These are phyloP conservation scores for Boechera divaricarpa DNA, from an alignment of 345 rosid species.

Conservation along the genomic window DNA sequence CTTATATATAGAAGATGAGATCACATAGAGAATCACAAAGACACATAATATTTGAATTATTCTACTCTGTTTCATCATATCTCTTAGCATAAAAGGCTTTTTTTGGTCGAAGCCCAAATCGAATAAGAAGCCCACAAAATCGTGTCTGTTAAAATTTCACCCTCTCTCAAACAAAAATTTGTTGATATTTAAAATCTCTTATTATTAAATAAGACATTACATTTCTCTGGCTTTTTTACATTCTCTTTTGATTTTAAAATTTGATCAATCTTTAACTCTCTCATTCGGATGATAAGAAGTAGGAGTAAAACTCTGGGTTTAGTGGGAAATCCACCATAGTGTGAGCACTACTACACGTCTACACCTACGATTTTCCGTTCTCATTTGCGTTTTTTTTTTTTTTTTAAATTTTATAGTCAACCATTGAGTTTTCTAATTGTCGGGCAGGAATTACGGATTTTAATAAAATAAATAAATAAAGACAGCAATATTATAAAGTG, in stretches of 20 bases:
- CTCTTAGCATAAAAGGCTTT: background rate
- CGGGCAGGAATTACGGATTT: constrained; percentile 32
- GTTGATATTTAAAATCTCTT: no score
- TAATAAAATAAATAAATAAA: background rate
- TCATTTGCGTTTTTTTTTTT: background rate
- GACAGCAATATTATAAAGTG: constrained; percentile 1
- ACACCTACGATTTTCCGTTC: constrained; percentile 2
- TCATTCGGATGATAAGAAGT: no score
- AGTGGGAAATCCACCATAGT: constrained; percentile 5
- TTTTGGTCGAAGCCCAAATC: background rate
- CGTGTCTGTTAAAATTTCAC: no score
- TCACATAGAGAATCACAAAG: no score
- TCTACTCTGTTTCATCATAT: background rate
- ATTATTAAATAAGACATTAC: no score
- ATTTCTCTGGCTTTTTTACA: no score
- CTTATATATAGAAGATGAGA: no score
- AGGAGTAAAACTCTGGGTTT: background rate
- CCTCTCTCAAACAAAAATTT: no score
- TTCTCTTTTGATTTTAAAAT: no score
- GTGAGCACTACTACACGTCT: constrained; percentile 1
- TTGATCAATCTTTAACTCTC: no score
- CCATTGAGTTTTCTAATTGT: background rate
- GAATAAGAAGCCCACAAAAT: background rate
- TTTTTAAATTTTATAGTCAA: constrained; percentile 7
- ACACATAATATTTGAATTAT: background rate